These are phyloP conservation scores for Lactarius psammicola DNA, from an alignment of 768 basidiomycete species.

Conservation along the genomic window DNA sequence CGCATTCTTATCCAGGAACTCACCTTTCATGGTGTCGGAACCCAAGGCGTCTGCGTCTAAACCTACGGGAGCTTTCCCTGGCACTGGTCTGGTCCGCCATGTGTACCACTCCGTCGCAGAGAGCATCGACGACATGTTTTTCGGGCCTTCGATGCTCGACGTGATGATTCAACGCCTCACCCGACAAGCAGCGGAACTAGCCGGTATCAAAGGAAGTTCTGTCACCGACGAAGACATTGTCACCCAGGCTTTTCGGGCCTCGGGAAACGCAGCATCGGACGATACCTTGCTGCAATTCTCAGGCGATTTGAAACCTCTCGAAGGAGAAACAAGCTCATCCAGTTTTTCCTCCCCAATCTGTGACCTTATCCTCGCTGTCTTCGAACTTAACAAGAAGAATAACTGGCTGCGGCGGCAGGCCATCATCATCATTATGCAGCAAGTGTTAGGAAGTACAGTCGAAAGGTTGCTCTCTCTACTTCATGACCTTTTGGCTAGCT, in stretches of 20 bases:
- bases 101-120: slow-evolving; percentile 91
- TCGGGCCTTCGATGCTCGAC: slow-evolving; percentile 94
- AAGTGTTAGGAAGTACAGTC: slow-evolving; percentile 92
- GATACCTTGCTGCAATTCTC: slow-evolving; percentile 71
- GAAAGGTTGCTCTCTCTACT: slow-evolving; percentile 60
- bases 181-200: slow-evolving; percentile 85
- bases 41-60: slow-evolving; percentile 39
- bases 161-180: slow-evolving; percentile 90
- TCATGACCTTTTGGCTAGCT: background rate
- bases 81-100: slow-evolving; percentile 75
- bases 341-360: slow-evolving; percentile 93
- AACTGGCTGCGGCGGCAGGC: slow-evolving; percentile 96
- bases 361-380: slow-evolving; percentile 87
- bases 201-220: slow-evolving; percentile 75
- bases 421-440: slow-evolving; percentile 93
- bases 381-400: slow-evolving; percentile 93
- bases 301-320: slow-evolving; percentile 74
- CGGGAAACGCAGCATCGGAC: slow-evolving; percentile 63
- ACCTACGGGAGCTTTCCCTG: slow-evolving; percentile 52
- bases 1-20: slow-evolving; percentile 83
- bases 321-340: slow-evolving; percentile 86
- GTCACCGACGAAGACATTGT: slow-evolving; percentile 84
- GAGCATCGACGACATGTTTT: slow-evolving; percentile 96
- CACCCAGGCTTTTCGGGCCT: slow-evolving; percentile 70
- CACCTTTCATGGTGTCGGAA: slow-evolving; percentile 71